phyloP scores from a whole-genome alignment of 306 rosid species.

The Castanospermum australe region DNA sequence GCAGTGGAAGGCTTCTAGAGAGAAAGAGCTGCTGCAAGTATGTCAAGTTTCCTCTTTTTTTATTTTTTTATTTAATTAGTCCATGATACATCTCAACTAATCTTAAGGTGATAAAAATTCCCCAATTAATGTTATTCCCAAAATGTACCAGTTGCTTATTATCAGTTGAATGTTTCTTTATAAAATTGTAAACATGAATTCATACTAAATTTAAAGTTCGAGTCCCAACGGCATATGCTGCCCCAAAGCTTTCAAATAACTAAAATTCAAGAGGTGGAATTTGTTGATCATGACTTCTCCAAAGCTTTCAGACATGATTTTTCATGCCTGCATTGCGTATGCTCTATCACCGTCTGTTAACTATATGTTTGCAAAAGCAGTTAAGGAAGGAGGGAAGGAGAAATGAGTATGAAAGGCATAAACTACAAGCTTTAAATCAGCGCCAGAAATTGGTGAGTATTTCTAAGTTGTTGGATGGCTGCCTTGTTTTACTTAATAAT shows the following conservation, averaged over 20 bases:
- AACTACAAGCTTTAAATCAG: constrained; percentile 95
- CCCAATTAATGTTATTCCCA: background rate
- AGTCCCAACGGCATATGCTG: background rate
- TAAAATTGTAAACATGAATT: background rate
- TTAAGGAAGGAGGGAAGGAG: constrained; percentile 92
- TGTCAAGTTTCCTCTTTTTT: constrained; percentile 1
- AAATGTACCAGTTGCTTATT: background rate
- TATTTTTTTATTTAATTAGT: background rate
- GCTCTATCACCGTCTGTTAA: constrained; percentile 19
- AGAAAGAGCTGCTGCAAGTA: constrained; percentile 93
- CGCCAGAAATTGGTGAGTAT: constrained; percentile 92
- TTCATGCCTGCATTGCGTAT: constrained; percentile 8
- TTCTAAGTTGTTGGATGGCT: constrained; percentile 1
- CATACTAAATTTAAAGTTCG: constrained; percentile 3
- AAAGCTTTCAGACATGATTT: constrained; percentile 13
- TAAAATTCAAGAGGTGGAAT: constrained; percentile 9
- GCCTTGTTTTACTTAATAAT: constrained; percentile 21
- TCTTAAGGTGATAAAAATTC: constrained; percentile 5
- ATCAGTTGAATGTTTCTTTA: background rate
- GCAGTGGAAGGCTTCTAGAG: constrained; percentile 97
- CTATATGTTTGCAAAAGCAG: constrained; percentile 46
- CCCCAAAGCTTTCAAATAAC: background rate
- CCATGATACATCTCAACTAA: background rate
- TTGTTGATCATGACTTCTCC: background rate
- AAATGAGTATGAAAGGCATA: constrained; percentile 97